Evolutionary conservation across 768 basidiomycete genomes (phyloP).

Genomic region (Podaxis pistillaris): DNA sequence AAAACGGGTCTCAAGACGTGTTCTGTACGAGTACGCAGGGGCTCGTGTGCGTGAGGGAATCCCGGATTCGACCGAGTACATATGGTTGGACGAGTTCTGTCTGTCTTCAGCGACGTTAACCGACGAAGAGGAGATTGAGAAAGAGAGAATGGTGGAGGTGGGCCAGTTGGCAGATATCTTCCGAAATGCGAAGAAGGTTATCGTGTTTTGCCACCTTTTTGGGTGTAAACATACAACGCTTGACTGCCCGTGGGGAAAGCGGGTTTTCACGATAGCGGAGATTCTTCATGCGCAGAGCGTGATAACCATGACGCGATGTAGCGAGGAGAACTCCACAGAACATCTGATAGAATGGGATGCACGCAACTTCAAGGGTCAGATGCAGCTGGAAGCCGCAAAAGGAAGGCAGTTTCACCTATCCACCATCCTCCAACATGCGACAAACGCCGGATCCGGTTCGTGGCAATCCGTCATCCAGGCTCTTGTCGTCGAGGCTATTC

Average conservation of each 20-base stretch:
- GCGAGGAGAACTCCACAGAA: not conserved
- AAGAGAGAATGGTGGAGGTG: not conserved
- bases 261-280: not conserved
- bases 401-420: not conserved
- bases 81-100: conserved; percentile 1
- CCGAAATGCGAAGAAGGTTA: not conserved
- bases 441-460: not conserved
- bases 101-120: not conserved
- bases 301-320: not conserved
- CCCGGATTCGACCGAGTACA: not conserved
- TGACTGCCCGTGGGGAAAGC: not conserved
- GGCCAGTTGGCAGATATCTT: conserved; percentile 1
- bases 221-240: not conserved
- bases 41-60: not conserved
- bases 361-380: conserved; percentile 1
- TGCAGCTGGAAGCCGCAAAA: not conserved
- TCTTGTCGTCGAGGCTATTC: not conserved
- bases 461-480: conserved; percentile 1
- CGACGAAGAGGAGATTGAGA: conserved; percentile 1
- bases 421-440: not conserved
- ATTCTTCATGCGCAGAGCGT: not conserved
- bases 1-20: not conserved
- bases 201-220: not conserved
- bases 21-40: not conserved
- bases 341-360: not conserved